A percentile compares a stretch with the other conserved stretches of the same genome.
Conservation (phyloP, 1,284 basidiomycete species). For the Apiotrichum veenhuisii region DNA sequence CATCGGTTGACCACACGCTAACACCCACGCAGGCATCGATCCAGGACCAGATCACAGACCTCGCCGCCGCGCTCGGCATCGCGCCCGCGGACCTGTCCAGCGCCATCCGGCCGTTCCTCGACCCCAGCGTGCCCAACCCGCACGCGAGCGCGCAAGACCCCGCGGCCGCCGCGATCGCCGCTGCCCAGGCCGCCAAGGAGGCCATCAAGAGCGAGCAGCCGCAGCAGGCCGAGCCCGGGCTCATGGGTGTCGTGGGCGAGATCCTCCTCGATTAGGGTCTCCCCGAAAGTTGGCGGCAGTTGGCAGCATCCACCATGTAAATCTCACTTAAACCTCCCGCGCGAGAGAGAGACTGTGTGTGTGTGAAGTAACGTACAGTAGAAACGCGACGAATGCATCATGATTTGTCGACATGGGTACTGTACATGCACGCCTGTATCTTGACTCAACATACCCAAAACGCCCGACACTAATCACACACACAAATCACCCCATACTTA, state of each 20-base stretch:
- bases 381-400: too few relatives aligned
- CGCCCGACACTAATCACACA: too few relatives aligned
- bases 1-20: background rate
- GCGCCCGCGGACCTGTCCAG: conserved; percentile 44
- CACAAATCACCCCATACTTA: too few relatives aligned
- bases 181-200: conserved; percentile 9
- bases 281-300: too few relatives aligned
- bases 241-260: conserved; percentile 44
- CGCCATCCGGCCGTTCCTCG: conserved; percentile 46
- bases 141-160: too few relatives aligned
- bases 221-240: conserved; percentile 30
- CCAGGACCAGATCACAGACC: conserved; percentile 41
- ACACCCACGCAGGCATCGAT: conserved; percentile 24
- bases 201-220: conserved; percentile 13
- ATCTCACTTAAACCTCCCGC: too few relatives aligned
- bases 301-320: background rate
- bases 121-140: conserved; percentile 46
- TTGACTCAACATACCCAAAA: too few relatives aligned
- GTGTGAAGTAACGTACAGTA: too few relatives aligned
- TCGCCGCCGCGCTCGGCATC: conserved; percentile 47
- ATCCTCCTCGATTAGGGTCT: conserved; percentile 41
- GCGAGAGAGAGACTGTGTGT: too few relatives aligned
- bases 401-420: too few relatives aligned
- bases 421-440: too few relatives aligned
- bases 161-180: conserved; percentile 12